phyloP scores from a whole-genome alignment of 352 stramenopile genomes.

The Phytophthora sp. region DNA sequence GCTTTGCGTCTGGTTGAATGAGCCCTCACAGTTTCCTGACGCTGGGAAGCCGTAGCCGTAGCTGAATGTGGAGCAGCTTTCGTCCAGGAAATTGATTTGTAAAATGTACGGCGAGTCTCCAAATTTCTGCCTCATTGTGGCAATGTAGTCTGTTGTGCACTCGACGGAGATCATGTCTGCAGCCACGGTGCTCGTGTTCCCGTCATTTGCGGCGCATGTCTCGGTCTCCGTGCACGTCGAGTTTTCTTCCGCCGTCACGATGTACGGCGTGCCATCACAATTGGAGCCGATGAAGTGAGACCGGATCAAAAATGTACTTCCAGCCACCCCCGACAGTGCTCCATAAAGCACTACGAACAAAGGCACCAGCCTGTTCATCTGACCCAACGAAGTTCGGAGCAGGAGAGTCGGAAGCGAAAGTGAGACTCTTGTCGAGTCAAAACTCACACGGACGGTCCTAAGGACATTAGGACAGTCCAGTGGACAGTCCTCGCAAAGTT shows the following conservation, averaged over 20 bases:
- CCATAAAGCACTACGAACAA: not conserved
- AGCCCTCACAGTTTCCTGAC: constrained; percentile 7
- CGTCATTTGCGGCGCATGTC: not conserved
- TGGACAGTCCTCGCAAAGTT: too few relatives aligned
- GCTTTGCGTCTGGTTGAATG: constrained; percentile 17
- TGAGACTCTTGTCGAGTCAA: too few relatives aligned
- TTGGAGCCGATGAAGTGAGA: constrained; percentile 9
- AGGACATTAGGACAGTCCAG: too few relatives aligned
- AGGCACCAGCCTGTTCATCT: constrained; percentile 19
- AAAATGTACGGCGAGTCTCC: constrained; percentile 16
- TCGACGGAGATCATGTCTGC: constrained; percentile 7
- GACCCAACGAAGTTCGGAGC: not conserved
- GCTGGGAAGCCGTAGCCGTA: constrained; percentile 3
- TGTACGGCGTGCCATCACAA: constrained; percentile 15
- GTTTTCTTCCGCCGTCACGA: constrained; percentile 2
- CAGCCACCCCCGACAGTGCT: not conserved
- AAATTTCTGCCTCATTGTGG: constrained; percentile 3
- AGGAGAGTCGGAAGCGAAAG: too few relatives aligned
- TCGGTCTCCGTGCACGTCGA: not conserved
- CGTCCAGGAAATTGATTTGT: not conserved
- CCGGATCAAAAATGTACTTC: constrained; percentile 4
- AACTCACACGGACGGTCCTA: too few relatives aligned
- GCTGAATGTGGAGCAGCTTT: constrained; percentile 1
- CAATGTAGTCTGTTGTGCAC: constrained; percentile 9
- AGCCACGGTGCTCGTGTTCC: not conserved